phyloP scores from a whole-genome alignment of 106 monocot species.

The Dendrobium chrysotoxum region DNA sequence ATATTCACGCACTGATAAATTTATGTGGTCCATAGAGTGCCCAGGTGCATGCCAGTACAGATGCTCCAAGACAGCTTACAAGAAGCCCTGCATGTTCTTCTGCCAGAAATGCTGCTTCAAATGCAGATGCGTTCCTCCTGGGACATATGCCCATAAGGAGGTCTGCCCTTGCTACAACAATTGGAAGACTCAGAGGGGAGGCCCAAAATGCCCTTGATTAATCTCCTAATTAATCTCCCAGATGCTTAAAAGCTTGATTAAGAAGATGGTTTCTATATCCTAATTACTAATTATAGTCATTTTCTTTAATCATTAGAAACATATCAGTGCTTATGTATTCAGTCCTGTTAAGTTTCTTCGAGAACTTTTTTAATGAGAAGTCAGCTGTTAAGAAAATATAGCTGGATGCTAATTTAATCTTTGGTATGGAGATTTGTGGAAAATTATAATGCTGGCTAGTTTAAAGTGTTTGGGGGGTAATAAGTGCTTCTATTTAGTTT shows the following conservation, averaged over 20 bases:
- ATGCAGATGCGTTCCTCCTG: conserved; percentile 73
- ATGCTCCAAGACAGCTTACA: conserved; percentile 55
- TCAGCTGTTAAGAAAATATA: too few species aligned
- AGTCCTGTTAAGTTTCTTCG: too few species aligned
- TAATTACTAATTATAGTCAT: too few species aligned
- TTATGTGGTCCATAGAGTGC: conserved; percentile 35
- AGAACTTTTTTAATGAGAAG: too few species aligned
- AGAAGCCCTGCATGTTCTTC: conserved; percentile 72
- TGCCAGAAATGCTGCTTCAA: conserved; percentile 77
- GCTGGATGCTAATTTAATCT: too few species aligned
- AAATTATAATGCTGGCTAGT: too few species aligned
- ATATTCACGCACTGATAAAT: not conserved
- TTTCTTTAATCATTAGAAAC: too few species aligned
- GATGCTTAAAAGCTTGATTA: not conserved
- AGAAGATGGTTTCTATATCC: not conserved
- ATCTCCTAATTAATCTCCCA: not conserved
- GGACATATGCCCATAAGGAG: conserved; percentile 69
- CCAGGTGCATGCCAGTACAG: conserved; percentile 51
- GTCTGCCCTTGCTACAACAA: conserved; percentile 75
- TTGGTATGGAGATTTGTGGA: too few species aligned
- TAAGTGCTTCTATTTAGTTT: too few species aligned
- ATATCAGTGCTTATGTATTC: too few species aligned
- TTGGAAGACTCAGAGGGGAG: conserved; percentile 76
- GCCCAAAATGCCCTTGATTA: conserved; percentile 64
- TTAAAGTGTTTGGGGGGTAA: too few species aligned